Percentiles rank a stretch among this genome's conserved stretches.
Conservation (phyloP, 1,284 basidiomycete genomes). For the Papiliotrema terrestris region DNA sequence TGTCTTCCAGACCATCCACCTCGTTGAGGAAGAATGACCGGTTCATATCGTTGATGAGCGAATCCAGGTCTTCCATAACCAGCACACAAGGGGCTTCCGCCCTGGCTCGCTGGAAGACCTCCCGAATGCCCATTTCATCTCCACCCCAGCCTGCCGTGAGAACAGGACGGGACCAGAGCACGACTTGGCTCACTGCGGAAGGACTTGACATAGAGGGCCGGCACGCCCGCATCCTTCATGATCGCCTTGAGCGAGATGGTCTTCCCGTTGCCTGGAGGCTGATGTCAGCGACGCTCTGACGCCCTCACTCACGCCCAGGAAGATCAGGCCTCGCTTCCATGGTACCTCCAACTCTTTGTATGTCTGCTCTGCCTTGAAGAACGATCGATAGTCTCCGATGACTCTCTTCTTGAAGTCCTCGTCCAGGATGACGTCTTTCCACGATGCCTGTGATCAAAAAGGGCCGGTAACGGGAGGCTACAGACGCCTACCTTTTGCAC, state of each 20-base stretch:
- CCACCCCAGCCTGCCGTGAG: conserved; percentile 18
- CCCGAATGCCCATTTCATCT: conserved; percentile 24
- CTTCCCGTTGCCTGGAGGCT: conserved; percentile 67
- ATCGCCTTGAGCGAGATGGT: conserved; percentile 69
- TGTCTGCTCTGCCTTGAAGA: conserved; percentile 65
- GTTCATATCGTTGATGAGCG: conserved; percentile 68
- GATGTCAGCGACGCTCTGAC: background rate
- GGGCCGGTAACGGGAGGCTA: background rate
- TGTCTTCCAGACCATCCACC: conserved; percentile 57
- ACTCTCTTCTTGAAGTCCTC: conserved; percentile 64
- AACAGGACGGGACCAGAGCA: background rate
- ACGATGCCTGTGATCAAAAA: conserved; percentile 24
- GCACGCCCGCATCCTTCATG: conserved; percentile 48
- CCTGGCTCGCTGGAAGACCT: conserved; percentile 36
- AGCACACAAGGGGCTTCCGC: conserved; percentile 63
- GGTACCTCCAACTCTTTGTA: conserved; percentile 71
- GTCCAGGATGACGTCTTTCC: conserved; percentile 62
- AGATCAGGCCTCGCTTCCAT: conserved; percentile 62
- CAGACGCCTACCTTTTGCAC: conserved; percentile 61
- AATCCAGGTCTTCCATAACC: conserved; percentile 76
- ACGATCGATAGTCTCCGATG: conserved; percentile 68
- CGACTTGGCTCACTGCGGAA: conserved; percentile 38
- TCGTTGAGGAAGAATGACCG: conserved; percentile 82
- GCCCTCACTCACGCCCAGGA: conserved; percentile 22
- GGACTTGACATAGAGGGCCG: conserved; percentile 69